Conservation (phyloP, 164 flowering plant species). For the Chimonanthus salicifolius region DNA sequence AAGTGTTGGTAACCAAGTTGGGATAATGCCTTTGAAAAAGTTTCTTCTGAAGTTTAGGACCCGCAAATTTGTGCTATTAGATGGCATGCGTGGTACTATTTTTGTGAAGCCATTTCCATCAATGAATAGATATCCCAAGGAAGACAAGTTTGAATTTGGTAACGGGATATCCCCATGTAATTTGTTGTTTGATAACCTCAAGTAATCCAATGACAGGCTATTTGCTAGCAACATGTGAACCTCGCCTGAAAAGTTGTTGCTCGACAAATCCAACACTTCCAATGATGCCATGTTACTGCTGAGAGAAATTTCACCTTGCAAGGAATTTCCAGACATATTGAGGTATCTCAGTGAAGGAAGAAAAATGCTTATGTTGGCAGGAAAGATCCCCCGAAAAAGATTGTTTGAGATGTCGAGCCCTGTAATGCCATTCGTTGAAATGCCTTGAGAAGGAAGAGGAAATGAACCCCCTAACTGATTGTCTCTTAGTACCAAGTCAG, state of each 20-base stretch:
- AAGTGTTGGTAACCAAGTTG: not conserved
- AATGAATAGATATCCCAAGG: not conserved
- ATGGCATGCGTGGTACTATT: not conserved
- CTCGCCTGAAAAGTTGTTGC: not conserved
- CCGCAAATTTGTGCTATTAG: not conserved
- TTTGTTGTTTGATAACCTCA: not conserved
- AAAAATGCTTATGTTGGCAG: not conserved
- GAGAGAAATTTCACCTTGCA: conserved; percentile 9
- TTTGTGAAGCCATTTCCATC: not conserved
- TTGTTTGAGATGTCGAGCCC: not conserved
- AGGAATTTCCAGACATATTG: conserved; percentile 3
- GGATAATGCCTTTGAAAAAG: not conserved
- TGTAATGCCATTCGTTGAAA: no score
- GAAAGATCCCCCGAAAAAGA: not conserved
- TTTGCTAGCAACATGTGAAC: not conserved
- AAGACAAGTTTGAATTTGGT: not conserved
- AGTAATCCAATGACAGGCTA: not conserved
- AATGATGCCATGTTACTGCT: not conserved
- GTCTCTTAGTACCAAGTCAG: not conserved
- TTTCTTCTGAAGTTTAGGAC: not conserved
- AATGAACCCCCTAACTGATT: not conserved
- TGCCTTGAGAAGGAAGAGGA: not conserved
- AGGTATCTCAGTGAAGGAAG: not conserved
- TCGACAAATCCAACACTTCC: not conserved
- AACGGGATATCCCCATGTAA: not conserved